Evolutionary conservation across 2,329 filamentous ascomycete genomes (phyloP), one percentile per base, ranked within the genome.

Genomic region (Ophiostoma sp.): DNA sequence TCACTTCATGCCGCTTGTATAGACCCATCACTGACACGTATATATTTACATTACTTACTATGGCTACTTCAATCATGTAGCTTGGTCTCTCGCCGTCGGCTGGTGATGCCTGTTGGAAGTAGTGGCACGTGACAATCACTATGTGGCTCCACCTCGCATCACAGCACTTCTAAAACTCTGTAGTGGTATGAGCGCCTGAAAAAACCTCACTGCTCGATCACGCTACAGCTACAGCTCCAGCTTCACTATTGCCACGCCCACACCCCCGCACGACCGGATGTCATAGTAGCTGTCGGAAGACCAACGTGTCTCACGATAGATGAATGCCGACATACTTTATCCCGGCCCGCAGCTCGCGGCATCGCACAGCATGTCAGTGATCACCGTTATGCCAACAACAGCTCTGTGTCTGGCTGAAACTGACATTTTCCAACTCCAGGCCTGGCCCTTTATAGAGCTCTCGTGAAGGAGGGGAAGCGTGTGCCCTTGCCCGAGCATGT

Each of bases 381-480:
- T 5, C 2, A 44, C 2, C 5, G 7, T 12, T 41, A 14, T 18
- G 44, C 14, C 40, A 44, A 12, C 27, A 6, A 45, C 42, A 44
- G 12, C 42, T 44, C 42, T 44, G 42, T 44, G 42, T 9, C 18
- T 7, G 42, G 42, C 6, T 45, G 49, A 9, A 38, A 16, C 58
- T 64, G 38, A 67, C 60, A 27, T 27, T 27, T 27, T 9, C 8
- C 44, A 6, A 27, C 27, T 36, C 27, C 72, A 89, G 88, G 86
- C 75, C 83, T 91, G 71, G 88, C 90, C 66, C 85, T 94, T 65
- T 93, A 89, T 78, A 84, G 88, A 71, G 87, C 89, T 47, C 84
- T 94, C 68, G 78, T 92, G 66, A 82, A 82, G 71, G 83, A 86
- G 77, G 86, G 82, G 69, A 76, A 79, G 42, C 79, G 77, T 55